Evolutionary conservation across 257 asterid genomes (phyloP).

Genomic region (Euphrasia confusa): DNA sequence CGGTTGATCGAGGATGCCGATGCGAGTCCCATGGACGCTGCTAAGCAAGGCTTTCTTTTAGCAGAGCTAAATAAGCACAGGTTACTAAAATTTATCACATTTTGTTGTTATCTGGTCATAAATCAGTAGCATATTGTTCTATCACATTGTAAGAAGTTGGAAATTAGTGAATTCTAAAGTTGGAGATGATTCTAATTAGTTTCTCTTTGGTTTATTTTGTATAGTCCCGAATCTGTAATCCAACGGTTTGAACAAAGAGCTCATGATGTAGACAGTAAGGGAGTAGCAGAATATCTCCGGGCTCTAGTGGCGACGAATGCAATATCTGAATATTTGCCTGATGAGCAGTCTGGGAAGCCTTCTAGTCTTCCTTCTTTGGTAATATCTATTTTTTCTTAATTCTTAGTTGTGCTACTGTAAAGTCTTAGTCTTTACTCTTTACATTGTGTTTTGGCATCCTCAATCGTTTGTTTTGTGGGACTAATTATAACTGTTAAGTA

Average conservation of each 20-base stretch:
- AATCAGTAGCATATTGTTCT: not conserved
- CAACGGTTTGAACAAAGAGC: constrained; percentile 89
- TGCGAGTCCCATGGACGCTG: constrained; percentile 55
- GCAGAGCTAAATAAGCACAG: constrained; percentile 75
- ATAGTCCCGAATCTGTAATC: constrained; percentile 89
- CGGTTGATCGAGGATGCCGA: constrained; percentile 61
- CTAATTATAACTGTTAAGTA: constrained; percentile 22
- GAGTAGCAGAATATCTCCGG: constrained; percentile 82
- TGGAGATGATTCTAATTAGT: constrained; percentile 25
- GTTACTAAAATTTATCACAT: constrained; percentile 20
- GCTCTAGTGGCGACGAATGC: constrained; percentile 85
- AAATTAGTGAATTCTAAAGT: constrained; percentile 1
- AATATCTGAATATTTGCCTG: constrained; percentile 82
- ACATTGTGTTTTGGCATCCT: not conserved
- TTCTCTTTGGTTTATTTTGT: constrained; percentile 22
- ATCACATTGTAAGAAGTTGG: not conserved
- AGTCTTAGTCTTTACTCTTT: not conserved
- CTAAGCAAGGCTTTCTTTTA: constrained; percentile 50
- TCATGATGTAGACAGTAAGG: constrained; percentile 88
- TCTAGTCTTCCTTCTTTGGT: constrained; percentile 95
- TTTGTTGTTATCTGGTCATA: no score
- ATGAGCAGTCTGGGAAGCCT: constrained; percentile 91
- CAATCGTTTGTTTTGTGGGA: not conserved
- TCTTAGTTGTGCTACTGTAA: constrained; percentile 1
- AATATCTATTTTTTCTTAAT: constrained; percentile 13